Evolutionary conservation across 805 yeast genomes (phyloP).

Genomic region (Ogataea kodamae): DNA sequence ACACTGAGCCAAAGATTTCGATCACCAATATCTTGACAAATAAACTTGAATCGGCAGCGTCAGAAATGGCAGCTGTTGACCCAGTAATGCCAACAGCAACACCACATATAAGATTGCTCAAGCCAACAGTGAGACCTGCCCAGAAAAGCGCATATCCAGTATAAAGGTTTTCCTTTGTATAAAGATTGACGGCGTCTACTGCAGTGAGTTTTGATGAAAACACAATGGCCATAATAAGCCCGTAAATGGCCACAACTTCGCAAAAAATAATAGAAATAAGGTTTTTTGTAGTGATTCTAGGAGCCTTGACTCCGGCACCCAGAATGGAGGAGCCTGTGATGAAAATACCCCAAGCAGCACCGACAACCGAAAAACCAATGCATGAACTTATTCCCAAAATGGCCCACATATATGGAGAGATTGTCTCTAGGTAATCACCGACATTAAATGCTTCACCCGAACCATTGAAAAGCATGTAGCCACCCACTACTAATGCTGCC

Average conservation of each 20-base stretch:
- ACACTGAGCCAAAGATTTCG: constrained; percentile 94
- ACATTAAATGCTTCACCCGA: constrained; percentile 89
- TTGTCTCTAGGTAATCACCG: constrained; percentile 77
- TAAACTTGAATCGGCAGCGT: constrained; percentile 93
- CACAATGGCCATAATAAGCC: constrained; percentile 95
- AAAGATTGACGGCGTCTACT: constrained; percentile 60
- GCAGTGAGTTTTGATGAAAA: constrained; percentile 82
- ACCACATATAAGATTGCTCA: constrained; percentile 93
- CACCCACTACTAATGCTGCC: constrained; percentile 35
- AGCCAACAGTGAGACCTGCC: constrained; percentile 97
- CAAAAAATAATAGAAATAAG: constrained; percentile 95
- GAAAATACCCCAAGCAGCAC: constrained; percentile 99
- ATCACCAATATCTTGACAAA: constrained; percentile 95
- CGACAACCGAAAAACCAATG: constrained; percentile 91
- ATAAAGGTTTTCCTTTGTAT: constrained; percentile 80
- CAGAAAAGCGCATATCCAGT: constrained; percentile 95
- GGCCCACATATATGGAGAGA: constrained; percentile 98
- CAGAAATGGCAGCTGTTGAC: constrained; percentile 96
- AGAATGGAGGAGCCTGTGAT: constrained; percentile 90
- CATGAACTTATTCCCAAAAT: constrained; percentile 83
- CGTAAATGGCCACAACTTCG: constrained; percentile 98
- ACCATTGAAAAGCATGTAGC: constrained; percentile 77
- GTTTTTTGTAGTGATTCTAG: constrained; percentile 95
- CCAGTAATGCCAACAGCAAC: constrained; percentile 97
- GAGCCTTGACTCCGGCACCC: constrained; percentile 98